These are phyloP conservation scores for Aquanectria penicillioides DNA, from an alignment of 2,329 filamentous ascomycete species.

Conservation along the genomic window DNA sequence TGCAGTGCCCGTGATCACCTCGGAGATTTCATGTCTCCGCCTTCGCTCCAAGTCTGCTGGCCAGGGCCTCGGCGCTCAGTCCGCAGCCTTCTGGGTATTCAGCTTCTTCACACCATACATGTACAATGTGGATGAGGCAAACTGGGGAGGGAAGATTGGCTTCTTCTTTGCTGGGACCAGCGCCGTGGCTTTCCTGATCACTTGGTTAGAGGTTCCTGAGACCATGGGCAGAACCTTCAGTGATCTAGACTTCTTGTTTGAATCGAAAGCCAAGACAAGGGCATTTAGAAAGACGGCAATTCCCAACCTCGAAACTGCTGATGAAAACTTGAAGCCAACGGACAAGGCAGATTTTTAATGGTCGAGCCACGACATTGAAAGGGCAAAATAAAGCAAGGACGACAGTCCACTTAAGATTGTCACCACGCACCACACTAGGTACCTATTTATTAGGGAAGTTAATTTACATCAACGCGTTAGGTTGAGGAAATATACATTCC, in stretches of 20 bases:
- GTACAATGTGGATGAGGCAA: constrained; percentile 21
- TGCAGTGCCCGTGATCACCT: neutral
- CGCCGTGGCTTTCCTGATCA: neutral
- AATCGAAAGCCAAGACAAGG: neutral
- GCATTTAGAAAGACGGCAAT: neutral
- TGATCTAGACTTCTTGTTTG: constrained; percentile 5
- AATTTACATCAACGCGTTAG: too few species aligned
- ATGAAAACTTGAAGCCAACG: too few species aligned
- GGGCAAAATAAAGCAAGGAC: too few species aligned
- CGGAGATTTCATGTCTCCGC: constrained; percentile 10
- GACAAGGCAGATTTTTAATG: too few species aligned
- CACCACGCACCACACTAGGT: too few species aligned
- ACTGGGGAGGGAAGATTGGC: constrained; percentile 14
- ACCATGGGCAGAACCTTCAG: constrained; percentile 8
- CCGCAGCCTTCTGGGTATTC: neutral
- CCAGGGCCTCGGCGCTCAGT: constrained; percentile 1
- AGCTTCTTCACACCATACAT: constrained; percentile 20
- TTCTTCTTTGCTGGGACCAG: constrained; percentile 15
- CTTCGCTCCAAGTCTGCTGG: constrained; percentile 9
- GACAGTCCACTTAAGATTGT: too few species aligned
- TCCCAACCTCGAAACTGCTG: too few species aligned
- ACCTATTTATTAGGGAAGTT: too few species aligned
- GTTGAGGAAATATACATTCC: too few species aligned
- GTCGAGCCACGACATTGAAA: too few species aligned
- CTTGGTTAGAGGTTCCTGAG: constrained; percentile 6